Evolutionary conservation across 2,329 filamentous ascomycete species (phyloP), one percentile per base, ranked within the genome.

Genomic region (Trichothecium roseum): DNA sequence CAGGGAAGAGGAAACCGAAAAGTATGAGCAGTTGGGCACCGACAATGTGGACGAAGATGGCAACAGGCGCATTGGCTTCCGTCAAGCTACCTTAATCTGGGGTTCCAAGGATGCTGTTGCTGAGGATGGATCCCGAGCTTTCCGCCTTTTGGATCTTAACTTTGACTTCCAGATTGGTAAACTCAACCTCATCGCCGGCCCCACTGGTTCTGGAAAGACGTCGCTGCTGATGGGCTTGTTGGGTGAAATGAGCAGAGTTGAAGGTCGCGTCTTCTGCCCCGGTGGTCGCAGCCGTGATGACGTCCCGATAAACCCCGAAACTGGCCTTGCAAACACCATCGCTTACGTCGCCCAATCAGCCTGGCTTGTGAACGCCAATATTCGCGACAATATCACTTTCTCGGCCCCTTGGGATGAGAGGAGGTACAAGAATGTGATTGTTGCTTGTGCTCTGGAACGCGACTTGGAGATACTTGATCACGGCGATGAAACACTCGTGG

Each of bases 331-430:
- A 5, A 88, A 98, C 53, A 94, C 84, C 40, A 80, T 95, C 40
- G 91, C 91, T 13, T 98, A 96, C 54, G 94, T 93, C 54, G 89
- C 91, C 14, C 91, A 98, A 56, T 84, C 94, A 56, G 86, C 91
- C 8, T 98, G 91, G 91, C 70, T 98, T 22, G 84, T 96, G 39
- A 98, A 98, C 50, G 89, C 83, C 30, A 93, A 83, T 15, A 93
- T 98, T 58, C 87, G 84, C 54, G 85, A 95, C 43, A 98, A 98
- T 55, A 98, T 98, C 44, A 60, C 94, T 1, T 98, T 98, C 51
- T 80, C 88, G 6, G 79, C 83, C 15, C 74, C 80, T 1, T 85
- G 77, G 45, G 80, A 98, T 44, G 74, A 89, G 48, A 72, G 79
- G 51, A 75, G 89, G 34, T 98, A 98, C 58, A 78, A 78, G 44